Evolutionary conservation across 306 rosid species (phyloP).

Genomic region (Fagus crenata): DNA sequence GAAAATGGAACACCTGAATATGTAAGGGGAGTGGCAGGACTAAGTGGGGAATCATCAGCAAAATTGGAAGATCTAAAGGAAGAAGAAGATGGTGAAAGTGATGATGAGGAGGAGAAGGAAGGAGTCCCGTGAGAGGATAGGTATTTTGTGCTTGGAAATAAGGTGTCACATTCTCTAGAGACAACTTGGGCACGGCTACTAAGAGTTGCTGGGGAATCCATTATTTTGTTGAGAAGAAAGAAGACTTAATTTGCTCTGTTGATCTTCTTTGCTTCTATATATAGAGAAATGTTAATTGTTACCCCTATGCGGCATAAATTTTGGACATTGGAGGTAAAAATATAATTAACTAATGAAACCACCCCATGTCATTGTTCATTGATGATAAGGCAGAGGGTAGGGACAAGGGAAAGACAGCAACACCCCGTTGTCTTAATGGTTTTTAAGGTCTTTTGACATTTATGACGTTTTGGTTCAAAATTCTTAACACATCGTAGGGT

Average conservation of each 20-base stretch:
- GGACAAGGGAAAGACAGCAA: neutral
- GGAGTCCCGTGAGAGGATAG: constrained; percentile 44
- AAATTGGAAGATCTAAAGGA: constrained; percentile 45
- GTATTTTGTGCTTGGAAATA: constrained; percentile 30
- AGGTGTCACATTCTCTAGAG: constrained; percentile 36
- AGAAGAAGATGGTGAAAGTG: constrained; percentile 42
- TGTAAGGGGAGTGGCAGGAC: constrained; percentile 50
- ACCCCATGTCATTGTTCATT: constrained; percentile 45
- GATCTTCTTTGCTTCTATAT: constrained; percentile 12
- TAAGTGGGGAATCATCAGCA: constrained; percentile 44
- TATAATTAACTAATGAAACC: constrained; percentile 8
- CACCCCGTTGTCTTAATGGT: too few species aligned
- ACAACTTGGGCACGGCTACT: constrained; percentile 27
- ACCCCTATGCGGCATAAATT: neutral
- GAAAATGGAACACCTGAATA: constrained; percentile 91
- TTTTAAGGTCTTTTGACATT: too few species aligned
- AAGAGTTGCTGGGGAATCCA: constrained; percentile 48
- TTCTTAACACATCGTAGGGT: too few species aligned
- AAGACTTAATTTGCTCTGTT: constrained; percentile 11
- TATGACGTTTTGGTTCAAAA: too few species aligned
- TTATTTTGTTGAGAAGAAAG: constrained; percentile 21
- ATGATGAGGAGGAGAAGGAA: constrained; percentile 57
- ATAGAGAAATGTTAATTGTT: constrained; percentile 12
- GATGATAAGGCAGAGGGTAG: neutral
- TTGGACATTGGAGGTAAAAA: neutral